Percentiles rank a stretch among this genome's conserved stretches.
Conservation (phyloP, 257 asterid species). For the Ballota nigra region DNA sequence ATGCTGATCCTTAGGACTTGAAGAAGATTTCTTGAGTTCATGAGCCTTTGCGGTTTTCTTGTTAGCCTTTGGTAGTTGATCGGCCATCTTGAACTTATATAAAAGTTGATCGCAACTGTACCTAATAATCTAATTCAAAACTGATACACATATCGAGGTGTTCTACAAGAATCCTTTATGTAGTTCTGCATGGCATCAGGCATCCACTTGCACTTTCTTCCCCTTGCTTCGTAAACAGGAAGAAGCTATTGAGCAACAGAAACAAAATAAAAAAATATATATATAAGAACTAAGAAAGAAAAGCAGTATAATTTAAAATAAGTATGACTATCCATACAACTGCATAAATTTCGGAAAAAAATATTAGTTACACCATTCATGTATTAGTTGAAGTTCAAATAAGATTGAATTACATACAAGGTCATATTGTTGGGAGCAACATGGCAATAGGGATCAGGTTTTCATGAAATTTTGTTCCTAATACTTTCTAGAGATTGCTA, state of each 20-base stretch:
- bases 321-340: neutral
- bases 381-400: constrained; percentile 1
- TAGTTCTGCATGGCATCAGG: constrained; percentile 10
- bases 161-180: constrained; percentile 8
- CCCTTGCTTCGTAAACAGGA: constrained; percentile 19
- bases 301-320: neutral
- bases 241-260: constrained; percentile 14
- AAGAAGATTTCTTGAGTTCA: constrained; percentile 56
- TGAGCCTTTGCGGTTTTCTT: constrained; percentile 49
- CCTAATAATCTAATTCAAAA: constrained; percentile 30
- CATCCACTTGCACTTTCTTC: constrained; percentile 19
- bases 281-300: neutral
- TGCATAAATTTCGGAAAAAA: neutral
- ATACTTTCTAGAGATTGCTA: neutral
- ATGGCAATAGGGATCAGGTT: neutral
- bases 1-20: constrained; percentile 64
- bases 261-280: neutral
- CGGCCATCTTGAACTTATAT: constrained; percentile 52
- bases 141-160: neutral
- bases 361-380: neutral
- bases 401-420: neutral
- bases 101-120: constrained; percentile 32
- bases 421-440: neutral
- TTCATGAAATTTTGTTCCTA: neutral
- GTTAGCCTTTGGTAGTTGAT: constrained; percentile 50